Evolutionary conservation across 306 rosid species (phyloP).

Genomic region (Begonia peltatifolia): DNA sequence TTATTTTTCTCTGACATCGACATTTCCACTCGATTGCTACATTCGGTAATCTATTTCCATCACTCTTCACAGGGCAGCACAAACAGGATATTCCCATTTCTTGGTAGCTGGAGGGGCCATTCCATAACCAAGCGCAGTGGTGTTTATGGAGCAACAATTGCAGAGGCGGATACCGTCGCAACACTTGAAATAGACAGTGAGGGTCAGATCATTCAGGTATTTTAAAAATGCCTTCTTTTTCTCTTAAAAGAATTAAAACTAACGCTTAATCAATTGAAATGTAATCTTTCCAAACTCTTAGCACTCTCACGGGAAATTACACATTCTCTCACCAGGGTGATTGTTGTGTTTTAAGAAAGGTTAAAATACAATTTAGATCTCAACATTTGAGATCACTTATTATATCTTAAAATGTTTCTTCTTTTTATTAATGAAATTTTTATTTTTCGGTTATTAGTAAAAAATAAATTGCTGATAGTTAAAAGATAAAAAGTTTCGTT

Average conservation of each 20-base stretch:
- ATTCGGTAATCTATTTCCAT: not conserved
- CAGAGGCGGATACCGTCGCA: slow-evolving; percentile 54
- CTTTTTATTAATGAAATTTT: no score
- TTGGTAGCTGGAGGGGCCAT: slow-evolving; percentile 85
- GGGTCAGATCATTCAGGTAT: slow-evolving; percentile 79
- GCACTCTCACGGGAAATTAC: no score
- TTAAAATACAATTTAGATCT: not conserved
- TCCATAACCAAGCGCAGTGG: slow-evolving; percentile 87
- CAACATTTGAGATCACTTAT: not conserved
- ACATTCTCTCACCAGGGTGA: no score
- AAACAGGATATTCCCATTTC: slow-evolving; percentile 57
- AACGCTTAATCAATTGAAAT: no score
- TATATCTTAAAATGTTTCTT: no score
- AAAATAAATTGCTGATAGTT: no score
- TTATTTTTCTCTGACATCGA: no score
- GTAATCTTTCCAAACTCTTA: no score
- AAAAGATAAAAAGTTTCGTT: no score
- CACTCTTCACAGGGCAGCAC: slow-evolving; percentile 18
- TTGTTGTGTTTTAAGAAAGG: no score
- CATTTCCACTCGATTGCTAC: no score
- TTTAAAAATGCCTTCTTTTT: not conserved
- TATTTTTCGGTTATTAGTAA: no score
- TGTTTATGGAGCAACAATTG: slow-evolving; percentile 78
- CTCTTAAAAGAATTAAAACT: not conserved
- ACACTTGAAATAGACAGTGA: slow-evolving; percentile 46